Evolutionary conservation across 1,284 basidiomycete genomes (phyloP), one percentile per base, ranked within the genome.

Genomic region (Pholiota adiposa): DNA sequence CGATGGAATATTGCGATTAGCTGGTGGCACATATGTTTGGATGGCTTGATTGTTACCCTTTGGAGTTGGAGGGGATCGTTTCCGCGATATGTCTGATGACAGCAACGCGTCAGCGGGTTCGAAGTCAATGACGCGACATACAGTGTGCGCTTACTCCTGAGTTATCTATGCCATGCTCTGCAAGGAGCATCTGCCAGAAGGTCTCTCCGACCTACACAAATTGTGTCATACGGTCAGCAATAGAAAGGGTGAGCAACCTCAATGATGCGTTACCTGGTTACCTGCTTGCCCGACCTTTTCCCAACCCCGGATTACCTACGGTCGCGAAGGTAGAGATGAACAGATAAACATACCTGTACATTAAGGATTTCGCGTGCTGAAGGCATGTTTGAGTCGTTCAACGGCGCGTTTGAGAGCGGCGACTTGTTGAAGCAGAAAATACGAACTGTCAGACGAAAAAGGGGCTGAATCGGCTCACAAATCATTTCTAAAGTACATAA

Each of bases 181-280:
- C 85, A n/a, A 94, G 78, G 51, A 93, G 79, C 82, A 87, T 86
- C 62, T 84, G 78, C 91, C 91, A 93, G 69, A 93, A 93, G 48
- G 79, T 79, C 70, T 90, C 90, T 54, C 90, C 90, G 40, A 91
- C 83, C 79, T 95, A 74, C 88, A 89, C 62, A 84, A 85, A 59
- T 55, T 31, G 16, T 51, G 58, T 51, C 41, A 88, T 89, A 85
- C 5, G 27, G 50, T 41, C 36, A 25, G 31, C 33, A 46, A 90
- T 65, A 36, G 63, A 53, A 64, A 63, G 50, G 14, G 5, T 38
- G 36, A 38, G 6, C 6, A 38, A 38, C 3, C 6, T 16, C 36
- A 38, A n/a, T 12, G n/a, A 38, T 38, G 36, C 36, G 36, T 38
- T 31, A 38, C 36, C 36, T 38, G 36, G 36, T 38, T 38, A n/a